Conservation (phyloP, 2,329 filamentous ascomycete species). For the Intubia oerlemansii region DNA sequence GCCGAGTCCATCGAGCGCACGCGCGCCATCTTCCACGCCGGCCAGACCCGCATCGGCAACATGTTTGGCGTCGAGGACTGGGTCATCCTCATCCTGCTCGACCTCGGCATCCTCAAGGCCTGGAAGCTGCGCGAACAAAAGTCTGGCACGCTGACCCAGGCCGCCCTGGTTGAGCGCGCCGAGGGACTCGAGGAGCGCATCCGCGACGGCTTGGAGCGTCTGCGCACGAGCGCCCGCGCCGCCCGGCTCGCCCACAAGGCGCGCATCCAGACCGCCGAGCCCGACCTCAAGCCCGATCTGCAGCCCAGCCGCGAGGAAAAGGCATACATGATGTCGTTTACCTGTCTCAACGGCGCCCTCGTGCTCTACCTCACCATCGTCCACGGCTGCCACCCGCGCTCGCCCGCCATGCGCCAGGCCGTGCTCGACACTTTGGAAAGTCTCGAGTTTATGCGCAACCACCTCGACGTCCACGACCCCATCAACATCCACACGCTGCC, state of each 20-base stretch:
- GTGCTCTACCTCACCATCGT: constrained; percentile 3
- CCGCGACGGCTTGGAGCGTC: no score
- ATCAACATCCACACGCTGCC: constrained; percentile 4
- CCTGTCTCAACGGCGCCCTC: constrained; percentile 1
- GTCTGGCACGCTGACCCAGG: constrained; percentile 3
- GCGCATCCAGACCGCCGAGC: no score
- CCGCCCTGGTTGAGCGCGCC: constrained; percentile 2
- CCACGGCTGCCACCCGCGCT: constrained; percentile 2
- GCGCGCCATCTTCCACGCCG: constrained; percentile 3
- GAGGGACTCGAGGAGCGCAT: constrained; percentile 2
- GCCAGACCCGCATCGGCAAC: constrained; percentile 2
- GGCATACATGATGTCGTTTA: constrained; percentile 3
- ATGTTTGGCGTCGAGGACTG: constrained; percentile 3
- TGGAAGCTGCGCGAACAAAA: constrained; percentile 4
- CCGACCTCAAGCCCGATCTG: no score
- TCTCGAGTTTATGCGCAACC: constrained; percentile 3
- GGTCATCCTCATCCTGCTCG: constrained; percentile 2
- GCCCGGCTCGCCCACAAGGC: no score
- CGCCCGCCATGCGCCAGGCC: constrained; percentile 3
- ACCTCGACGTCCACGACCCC: constrained; percentile 2
- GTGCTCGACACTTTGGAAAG: constrained; percentile 1
- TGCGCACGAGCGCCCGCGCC: no score
- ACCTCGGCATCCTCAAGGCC: constrained; percentile 2
- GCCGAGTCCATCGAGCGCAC: constrained; percentile 3
- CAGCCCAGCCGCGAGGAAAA: background rate